Evolutionary conservation across 768 basidiomycete species (phyloP), one percentile per base, ranked within the genome.

Genomic region (Agaricus sinodeliciosus): DNA sequence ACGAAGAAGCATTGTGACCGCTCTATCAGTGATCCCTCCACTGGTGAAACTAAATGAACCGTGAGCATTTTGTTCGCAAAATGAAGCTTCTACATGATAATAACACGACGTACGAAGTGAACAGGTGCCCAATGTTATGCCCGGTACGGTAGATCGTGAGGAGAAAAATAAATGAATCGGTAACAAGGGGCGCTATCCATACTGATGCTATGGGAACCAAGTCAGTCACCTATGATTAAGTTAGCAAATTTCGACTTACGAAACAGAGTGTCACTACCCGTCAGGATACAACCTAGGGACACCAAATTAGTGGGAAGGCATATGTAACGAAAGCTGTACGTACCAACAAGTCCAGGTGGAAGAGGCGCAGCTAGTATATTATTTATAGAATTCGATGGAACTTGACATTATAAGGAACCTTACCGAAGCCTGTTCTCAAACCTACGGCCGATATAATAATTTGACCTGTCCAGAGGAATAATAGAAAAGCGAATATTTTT

Each of bases 251-350:
- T 0, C 47, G n/a, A 58, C 64, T 41, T 43, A 66, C 65, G 61
- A 43, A 65, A 67, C 13, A 63, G 51, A 3, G 57, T 35, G 36
- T 55, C 54, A 7, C 28, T 47, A 8, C 63, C 60, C 9, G 61
- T 63, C 7, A 65, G 49, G 15, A 67, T 65, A 36, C 66, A 67
- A 16, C 62, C 66, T 67, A 22, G 7, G 43, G 25, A n/a, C 5
- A 18, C 3, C 2, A 16, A 34, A 7, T 43, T 9, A 4, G 36
- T 22, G 26, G 12, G 12, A 27, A 2, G 42, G n/a, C 3, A 28
- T n/a, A 16, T 47, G 2, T 25, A 9, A 8, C 3, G 43, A 43
- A 22, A 57, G 27, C 3, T 31, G 11, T 31, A 27, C 27, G 6
- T 49, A 67, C 66, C 64, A 18, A 59, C 49, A 39, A 65, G 48